These are phyloP conservation scores for Theobroma cacao DNA, from an alignment of 345 rosid genomes.

Conservation along the genomic window DNA sequence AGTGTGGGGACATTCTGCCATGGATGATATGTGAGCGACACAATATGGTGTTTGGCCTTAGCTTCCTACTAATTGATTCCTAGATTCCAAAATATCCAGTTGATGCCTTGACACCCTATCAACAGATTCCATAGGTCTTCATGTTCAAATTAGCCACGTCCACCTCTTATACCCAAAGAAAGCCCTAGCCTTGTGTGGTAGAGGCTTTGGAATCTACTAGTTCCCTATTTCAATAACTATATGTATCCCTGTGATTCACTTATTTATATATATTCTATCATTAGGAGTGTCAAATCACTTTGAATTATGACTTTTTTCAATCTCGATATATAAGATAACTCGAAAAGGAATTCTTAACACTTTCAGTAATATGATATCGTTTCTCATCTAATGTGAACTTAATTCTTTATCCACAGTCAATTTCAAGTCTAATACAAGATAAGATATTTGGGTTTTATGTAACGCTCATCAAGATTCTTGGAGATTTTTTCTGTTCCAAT, in stretches of 20 bases:
- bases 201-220: not conserved
- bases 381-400: not conserved
- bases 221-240: not conserved
- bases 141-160: not conserved
- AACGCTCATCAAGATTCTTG: not conserved
- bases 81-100: not conserved
- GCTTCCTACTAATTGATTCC: slow-evolving; percentile 5
- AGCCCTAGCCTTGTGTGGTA: not conserved
- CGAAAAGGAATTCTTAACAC: no score
- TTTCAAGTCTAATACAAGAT: not conserved
- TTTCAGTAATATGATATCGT: not conserved
- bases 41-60: not conserved
- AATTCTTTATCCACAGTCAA: not conserved
- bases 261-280: no score
- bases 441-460: not conserved
- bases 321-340: not conserved
- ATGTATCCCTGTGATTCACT: no score
- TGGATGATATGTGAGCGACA: not conserved
- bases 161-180: not conserved
- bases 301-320: no score
- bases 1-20: slow-evolving; percentile 1
- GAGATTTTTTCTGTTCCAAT: not conserved
- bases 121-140: slow-evolving; percentile 10
- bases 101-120: slow-evolving; percentile 16
- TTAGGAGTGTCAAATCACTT: no score